Evolutionary conservation across 805 yeast genomes (phyloP), one percentile per base, ranked within the genome.

Genomic region (Zygosaccharomyces bisporus): DNA sequence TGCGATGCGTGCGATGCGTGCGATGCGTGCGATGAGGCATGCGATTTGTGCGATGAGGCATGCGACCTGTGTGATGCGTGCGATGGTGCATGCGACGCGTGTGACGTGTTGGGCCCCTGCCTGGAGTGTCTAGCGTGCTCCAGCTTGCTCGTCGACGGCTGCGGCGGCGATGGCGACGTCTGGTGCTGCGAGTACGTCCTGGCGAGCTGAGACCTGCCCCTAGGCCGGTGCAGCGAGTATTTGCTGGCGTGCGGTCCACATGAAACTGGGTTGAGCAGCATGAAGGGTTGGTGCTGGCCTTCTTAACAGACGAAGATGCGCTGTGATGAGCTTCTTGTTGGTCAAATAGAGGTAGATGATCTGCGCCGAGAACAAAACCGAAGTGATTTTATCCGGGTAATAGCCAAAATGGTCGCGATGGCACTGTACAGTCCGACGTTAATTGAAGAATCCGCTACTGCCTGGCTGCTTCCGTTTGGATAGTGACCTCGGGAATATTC

Each of bases 61-160:
- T 60, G 59, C 14, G 62, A 54, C 36, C 56, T 41, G 2, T 50
- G 27, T 32, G 34, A 27, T 12, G 27, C 31, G 4, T 17, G 13
- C n/a, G 31, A 27, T 6, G 8, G n/a, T n/a, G n/a, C 31, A 14
- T 9, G 6, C 8, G 25, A 21, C 8, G 25, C 41, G 2, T 49
- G 24, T 33, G 34, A 27, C 12, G 27, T 32, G 4, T 17, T 10
- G 10, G 31, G n/a, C 6, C 16, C 31, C 8, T 27, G 31, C 31
- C 31, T 27, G 31, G 31, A 13, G 31, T 14, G 31, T 6, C 31
- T 27, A 8, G 14, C 31, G 16, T 13, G 31, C 14, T 27, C 31
- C 13, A 27, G 16, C 13, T 27, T 27, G n/a, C 27, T 12, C 7
- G 27, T 23, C 3, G 27, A 23, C 3, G 8, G 12, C 27, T 9